Conservation (phyloP, 176 grass and related monocot genomes). For the Guadua angustifolia region DNA sequence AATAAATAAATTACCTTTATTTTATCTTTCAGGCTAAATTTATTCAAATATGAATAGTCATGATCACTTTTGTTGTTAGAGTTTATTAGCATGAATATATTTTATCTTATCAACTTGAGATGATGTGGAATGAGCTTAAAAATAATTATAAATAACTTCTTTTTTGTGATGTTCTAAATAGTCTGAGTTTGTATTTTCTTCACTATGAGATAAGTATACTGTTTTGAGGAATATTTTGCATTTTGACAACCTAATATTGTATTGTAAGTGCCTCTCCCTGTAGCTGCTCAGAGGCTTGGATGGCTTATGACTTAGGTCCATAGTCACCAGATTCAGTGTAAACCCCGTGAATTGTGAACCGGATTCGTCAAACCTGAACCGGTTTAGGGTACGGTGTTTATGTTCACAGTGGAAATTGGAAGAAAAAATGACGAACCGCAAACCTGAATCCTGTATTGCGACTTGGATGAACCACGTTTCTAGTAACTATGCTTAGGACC, state of each 20-base stretch:
- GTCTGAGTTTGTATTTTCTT: background rate
- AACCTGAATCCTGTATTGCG: too few species aligned
- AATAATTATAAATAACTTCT: background rate
- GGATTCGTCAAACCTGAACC: too few species aligned
- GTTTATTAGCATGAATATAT: background rate
- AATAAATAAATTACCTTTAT: background rate
- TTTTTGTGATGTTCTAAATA: background rate
- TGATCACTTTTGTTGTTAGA: background rate
- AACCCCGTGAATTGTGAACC: too few species aligned
- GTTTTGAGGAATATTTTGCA: background rate
- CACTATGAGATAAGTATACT: background rate
- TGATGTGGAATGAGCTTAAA: background rate
- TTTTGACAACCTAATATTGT: background rate
- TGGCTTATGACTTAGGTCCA: too few species aligned
- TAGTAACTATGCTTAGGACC: too few species aligned
- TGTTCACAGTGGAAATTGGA: too few species aligned
- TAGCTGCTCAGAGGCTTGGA: background rate
- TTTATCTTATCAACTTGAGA: background rate
- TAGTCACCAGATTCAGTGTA: too few species aligned
- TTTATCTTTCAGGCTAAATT: background rate
- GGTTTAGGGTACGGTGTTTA: too few species aligned
- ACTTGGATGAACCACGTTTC: too few species aligned
- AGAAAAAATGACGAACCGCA: too few species aligned
- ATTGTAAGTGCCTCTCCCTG: background rate
- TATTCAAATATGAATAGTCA: background rate